A percentile compares a stretch with the other conserved stretches of the same genome.
phyloP scores from a whole-genome alignment of 768 basidiomycete species.

The Lactarius trivialis region DNA sequence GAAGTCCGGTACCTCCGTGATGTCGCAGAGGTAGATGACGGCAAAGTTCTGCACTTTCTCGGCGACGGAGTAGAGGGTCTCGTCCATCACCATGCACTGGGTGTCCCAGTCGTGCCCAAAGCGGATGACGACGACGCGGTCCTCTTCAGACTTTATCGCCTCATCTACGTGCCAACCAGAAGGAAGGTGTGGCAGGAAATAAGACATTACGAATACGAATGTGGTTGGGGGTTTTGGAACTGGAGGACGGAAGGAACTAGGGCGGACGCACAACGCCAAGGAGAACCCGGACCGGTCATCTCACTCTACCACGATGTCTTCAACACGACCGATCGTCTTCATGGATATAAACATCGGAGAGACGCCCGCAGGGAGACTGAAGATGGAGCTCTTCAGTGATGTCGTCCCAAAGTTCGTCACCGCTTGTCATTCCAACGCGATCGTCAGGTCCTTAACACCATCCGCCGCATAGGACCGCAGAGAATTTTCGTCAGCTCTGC shows the following conservation, averaged over 20 bases:
- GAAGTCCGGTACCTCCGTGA: slow-evolving; percentile 96
- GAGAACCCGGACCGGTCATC: background rate
- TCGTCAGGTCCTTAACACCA: slow-evolving; percentile 5
- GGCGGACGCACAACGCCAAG: background rate
- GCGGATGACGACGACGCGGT: slow-evolving; percentile 87
- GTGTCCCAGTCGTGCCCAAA: slow-evolving; percentile 93
- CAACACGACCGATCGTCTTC: slow-evolving; percentile 82
- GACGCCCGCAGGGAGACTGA: slow-evolving; percentile 89
- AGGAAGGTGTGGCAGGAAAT: slow-evolving; percentile 81
- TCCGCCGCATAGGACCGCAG: slow-evolving; percentile 67
- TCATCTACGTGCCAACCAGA: slow-evolving; percentile 99
- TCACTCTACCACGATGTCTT: slow-evolving; percentile 24
- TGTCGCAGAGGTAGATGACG: slow-evolving; percentile 92
- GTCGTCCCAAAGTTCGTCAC: slow-evolving; percentile 81
- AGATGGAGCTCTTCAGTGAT: slow-evolving; percentile 97
- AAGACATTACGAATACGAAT: slow-evolving; percentile 53
- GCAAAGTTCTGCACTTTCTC: slow-evolving; percentile 99
- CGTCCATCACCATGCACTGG: slow-evolving; percentile 99
- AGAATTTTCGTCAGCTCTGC: slow-evolving; percentile 96
- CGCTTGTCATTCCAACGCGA: background rate
- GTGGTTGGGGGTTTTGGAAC: background rate
- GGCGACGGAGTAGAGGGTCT: slow-evolving; percentile 84
- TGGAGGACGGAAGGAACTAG: background rate
- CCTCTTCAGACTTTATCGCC: slow-evolving; percentile 97
- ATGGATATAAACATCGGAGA: slow-evolving; percentile 97